These are phyloP conservation scores for Acmispon strigosus DNA, from an alignment of 306 rosid species.

Conservation along the genomic window DNA sequence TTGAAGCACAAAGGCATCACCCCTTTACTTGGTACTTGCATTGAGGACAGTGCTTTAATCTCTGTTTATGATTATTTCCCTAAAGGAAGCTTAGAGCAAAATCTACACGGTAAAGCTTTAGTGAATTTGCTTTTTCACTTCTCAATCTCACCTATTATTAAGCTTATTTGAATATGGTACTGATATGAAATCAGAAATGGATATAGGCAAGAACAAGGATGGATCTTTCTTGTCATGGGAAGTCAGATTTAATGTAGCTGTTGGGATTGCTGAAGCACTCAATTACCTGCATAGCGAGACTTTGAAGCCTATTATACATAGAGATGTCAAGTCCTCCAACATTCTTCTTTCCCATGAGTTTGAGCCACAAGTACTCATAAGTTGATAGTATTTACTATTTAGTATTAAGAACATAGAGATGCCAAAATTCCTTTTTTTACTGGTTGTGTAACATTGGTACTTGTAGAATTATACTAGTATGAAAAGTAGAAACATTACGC, in stretches of 20 bases:
- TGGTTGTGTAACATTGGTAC: not conserved
- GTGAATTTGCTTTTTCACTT: not conserved
- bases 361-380: slow-evolving; percentile 57
- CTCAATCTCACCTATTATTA: not conserved
- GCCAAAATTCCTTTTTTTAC: not conserved
- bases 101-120: slow-evolving; percentile 48
- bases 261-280: slow-evolving; percentile 67
- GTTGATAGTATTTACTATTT: not conserved
- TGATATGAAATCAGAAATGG: slow-evolving; percentile 17
- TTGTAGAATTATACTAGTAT: not conserved
- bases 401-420: no score
- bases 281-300: slow-evolving; percentile 64
- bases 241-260: slow-evolving; percentile 57
- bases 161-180: not conserved
- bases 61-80: slow-evolving; percentile 70
- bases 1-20: slow-evolving; percentile 47
- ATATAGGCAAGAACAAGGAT: slow-evolving; percentile 40
- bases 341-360: slow-evolving; percentile 60
- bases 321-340: slow-evolving; percentile 91
- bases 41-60: slow-evolving; percentile 35
- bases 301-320: slow-evolving; percentile 64
- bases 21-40: slow-evolving; percentile 56
- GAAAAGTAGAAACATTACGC: not conserved
- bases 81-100: slow-evolving; percentile 67
- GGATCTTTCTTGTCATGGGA: slow-evolving; percentile 56